These are phyloP conservation scores for Mycena leptocephala DNA, from an alignment of 768 basidiomycete species.

Conservation along the genomic window DNA sequence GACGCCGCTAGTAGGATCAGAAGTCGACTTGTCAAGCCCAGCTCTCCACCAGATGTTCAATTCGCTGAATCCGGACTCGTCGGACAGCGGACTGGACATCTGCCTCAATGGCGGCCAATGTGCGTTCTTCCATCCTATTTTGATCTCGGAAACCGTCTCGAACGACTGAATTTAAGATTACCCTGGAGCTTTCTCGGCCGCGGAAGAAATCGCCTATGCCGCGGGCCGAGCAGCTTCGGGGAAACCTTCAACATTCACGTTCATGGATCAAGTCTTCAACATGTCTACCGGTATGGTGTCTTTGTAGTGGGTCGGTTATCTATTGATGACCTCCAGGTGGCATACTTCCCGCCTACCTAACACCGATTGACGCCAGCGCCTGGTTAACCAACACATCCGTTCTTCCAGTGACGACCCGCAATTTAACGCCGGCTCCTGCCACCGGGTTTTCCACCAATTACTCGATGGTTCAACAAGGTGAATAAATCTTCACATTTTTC, in stretches of 20 bases:
- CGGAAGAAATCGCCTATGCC: neutral
- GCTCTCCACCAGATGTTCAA: too few relatives aligned
- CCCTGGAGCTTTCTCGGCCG: too few relatives aligned
- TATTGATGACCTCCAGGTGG: neutral
- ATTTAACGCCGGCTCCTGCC: too few relatives aligned
- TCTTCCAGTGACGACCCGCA: neutral
- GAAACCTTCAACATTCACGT: neutral
- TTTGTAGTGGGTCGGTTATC: neutral
- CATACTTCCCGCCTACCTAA: neutral
- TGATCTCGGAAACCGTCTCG: too few relatives aligned
- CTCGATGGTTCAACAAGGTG: conserved; percentile 5
- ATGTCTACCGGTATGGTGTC: neutral
- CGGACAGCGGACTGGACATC: too few relatives aligned
- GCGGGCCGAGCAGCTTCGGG: neutral
- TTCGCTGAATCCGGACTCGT: too few relatives aligned
- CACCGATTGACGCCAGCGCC: neutral
- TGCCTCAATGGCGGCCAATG: too few relatives aligned
- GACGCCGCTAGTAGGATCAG: too few relatives aligned
- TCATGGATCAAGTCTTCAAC: neutral
- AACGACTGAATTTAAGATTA: too few relatives aligned
- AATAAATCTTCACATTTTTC: neutral
- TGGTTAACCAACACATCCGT: neutral
- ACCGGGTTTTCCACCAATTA: neutral
- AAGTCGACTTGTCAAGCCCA: too few relatives aligned
- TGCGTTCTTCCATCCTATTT: too few relatives aligned